Evolutionary conservation across 1,284 basidiomycete species (phyloP), one percentile per base, ranked within the genome.

Genomic region (Trametes polyzona): DNA sequence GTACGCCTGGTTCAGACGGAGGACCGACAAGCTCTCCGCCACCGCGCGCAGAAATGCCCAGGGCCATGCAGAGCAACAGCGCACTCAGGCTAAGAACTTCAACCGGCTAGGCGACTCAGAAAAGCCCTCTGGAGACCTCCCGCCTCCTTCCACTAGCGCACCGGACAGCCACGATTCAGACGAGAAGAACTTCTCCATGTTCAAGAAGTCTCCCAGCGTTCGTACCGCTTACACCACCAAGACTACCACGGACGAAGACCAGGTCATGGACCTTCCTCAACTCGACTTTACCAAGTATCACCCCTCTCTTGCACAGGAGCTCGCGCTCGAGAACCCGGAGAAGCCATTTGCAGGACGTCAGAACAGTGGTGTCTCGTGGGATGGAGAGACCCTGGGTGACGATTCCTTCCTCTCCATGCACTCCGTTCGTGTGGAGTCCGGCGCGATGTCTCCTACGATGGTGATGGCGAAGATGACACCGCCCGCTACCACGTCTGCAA

Each of bases 401-500:
- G 74, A 79, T 36, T 83, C 83, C 2, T 80, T 81, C 73, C 68
- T 83, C 10, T 82, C 83, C 11, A 63, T 82, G 42, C 74, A 68
- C 27, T 72, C 72, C 21, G 65, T 71, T 21, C 73, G 69, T 51
- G 76, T 81, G 29, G 71, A 72, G 66, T 82, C 84, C 2, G 79
- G 83, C 7, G 73, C 76, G n/a, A 69, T 80, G 69, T 75, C 74
- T 1, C 71, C 74, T 19, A 69, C 72, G 16, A 36, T 71, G 43
- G 76, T 74, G 51, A 76, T 78, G 65, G 84, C 82, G 24, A 83
- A 83, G 67, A 79, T 79, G 58, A 88, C 87, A 4, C 87, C 87
- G 41, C 73, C 74, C 10, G 78, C 83, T 10, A 82, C 74, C 14
- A 65, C 71, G 2, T 79, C 80, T 1, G 71, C 74, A 14, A 66